Base-by-base conservation (phyloP, 169 alveolate genomes). In the Plasmodium gallinaceum region DNA sequence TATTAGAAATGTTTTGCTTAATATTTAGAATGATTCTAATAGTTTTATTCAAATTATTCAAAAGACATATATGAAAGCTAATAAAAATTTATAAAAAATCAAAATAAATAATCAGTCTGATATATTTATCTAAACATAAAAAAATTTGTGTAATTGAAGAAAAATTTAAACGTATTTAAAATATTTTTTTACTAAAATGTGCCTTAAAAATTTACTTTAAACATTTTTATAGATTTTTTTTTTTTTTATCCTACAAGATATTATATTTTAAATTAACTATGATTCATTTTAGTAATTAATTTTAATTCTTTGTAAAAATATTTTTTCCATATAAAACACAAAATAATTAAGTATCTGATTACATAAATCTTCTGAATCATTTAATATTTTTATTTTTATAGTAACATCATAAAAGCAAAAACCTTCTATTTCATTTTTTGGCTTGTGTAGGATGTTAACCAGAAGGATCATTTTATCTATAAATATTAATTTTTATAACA, bases 331-430 rank as follows among this genome's bases (percentile, higher is more conserved):
- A 54, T 76, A 64, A 18, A 76, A 76, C 22, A 45, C 70, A 8
- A 64, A 10, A 42, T 64, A 64, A 54, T 76, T 16, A 5, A 76
- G 69, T 7, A 76, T 26, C 14, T 68, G 51, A 12, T 18, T 20
- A 54, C 78, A 45, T 52, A 45, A 60, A 10, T 76, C 89, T 37
- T 76, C 78, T 32, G 78, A 76, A 22, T 48, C 68, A 54, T 76
- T 64, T 10, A 76, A 68, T 0, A 76, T 16, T 64, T 76, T 76
- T 22, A 76, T 76, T 37, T 76, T 76, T 42, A 54, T 18, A 46
- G 62, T 32, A 43, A 76, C 61, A 65, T 37, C 42, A 45, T 76
- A 76, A 32, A 42, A 22, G 52, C 60, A 39, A 32, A 57, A 32
- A 8, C 16, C 42, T 0, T 37, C 52, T 18, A 22, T 20, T 48